Evolutionary conservation across 768 basidiomycete genomes (phyloP).

Genomic region (Lentinula guzmanii): DNA sequence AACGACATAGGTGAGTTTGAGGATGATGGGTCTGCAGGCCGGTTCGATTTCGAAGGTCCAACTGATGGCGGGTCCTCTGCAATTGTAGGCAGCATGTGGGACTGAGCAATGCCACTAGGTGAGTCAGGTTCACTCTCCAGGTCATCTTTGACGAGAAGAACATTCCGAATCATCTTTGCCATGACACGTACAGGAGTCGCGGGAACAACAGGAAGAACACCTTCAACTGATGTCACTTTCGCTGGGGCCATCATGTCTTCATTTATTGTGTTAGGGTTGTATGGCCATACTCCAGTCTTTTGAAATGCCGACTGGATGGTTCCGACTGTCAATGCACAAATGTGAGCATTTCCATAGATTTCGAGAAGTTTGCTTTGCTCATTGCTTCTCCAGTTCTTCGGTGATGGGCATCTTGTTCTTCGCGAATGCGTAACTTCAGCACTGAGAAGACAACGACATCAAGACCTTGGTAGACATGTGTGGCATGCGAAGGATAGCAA

Average conservation of each 20-base stretch:
- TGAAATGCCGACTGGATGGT: constrained; percentile 12
- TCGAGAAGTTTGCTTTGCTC: not conserved
- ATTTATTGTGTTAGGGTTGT: constrained; percentile 21
- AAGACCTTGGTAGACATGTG: constrained; percentile 16
- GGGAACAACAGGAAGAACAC: not conserved
- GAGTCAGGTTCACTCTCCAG: not conserved
- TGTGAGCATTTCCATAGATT: not conserved
- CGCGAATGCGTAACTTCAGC: constrained; percentile 10
- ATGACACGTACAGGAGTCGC: not conserved
- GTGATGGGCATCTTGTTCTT: not conserved
- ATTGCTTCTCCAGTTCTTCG: not conserved
- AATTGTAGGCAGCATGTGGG: no score
- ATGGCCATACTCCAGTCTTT: constrained; percentile 26
- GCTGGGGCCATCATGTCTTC: constrained; percentile 24
- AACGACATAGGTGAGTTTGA: not conserved
- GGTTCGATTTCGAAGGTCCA: no score
- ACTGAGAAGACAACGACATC: constrained; percentile 16
- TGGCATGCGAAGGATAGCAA: constrained; percentile 2
- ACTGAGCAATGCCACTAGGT: no score
- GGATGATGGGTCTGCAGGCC: no score
- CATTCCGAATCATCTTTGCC: not conserved
- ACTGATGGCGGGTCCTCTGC: no score
- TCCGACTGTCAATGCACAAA: not conserved
- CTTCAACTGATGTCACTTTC: constrained; percentile 5
- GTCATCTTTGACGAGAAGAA: not conserved